Evolutionary conservation across 2,329 filamentous ascomycete genomes (phyloP).

Genomic region (Hypoxylon sp.): DNA sequence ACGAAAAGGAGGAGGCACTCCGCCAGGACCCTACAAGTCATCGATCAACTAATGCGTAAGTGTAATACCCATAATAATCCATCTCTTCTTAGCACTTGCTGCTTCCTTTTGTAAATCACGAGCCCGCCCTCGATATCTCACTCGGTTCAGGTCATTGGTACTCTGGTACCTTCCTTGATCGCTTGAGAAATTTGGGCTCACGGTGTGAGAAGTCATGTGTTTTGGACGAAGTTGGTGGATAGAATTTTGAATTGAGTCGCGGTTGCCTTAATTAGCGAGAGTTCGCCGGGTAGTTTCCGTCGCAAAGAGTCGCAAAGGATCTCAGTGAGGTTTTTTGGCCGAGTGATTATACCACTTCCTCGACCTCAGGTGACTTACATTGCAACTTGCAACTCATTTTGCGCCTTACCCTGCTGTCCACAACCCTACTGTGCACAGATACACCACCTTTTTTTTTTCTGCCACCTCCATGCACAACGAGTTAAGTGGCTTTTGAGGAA

Average conservation of each 20-base stretch:
- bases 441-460: slow-evolving; percentile 1
- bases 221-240: background rate
- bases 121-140: background rate
- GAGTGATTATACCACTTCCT: background rate
- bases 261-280: background rate
- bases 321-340: background rate
- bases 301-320: background rate
- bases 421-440: background rate
- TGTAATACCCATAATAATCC: slow-evolving; percentile 50
- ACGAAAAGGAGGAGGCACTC: slow-evolving; percentile 83
- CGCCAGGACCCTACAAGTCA: slow-evolving; percentile 77
- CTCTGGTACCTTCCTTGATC: background rate
- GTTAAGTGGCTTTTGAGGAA: background rate
- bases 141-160: background rate
- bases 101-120: background rate
- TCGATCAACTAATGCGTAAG: slow-evolving; percentile 82
- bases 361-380: background rate
- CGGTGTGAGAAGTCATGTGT: background rate
- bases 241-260: background rate
- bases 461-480: background rate
- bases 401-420: background rate
- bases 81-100: slow-evolving; percentile 19
- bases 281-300: background rate
- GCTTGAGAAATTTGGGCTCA: background rate
- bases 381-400: background rate